These are phyloP conservation scores for Paramyrothecium sp. DNA, from an alignment of 2,329 filamentous ascomycete species.

Conservation along the genomic window DNA sequence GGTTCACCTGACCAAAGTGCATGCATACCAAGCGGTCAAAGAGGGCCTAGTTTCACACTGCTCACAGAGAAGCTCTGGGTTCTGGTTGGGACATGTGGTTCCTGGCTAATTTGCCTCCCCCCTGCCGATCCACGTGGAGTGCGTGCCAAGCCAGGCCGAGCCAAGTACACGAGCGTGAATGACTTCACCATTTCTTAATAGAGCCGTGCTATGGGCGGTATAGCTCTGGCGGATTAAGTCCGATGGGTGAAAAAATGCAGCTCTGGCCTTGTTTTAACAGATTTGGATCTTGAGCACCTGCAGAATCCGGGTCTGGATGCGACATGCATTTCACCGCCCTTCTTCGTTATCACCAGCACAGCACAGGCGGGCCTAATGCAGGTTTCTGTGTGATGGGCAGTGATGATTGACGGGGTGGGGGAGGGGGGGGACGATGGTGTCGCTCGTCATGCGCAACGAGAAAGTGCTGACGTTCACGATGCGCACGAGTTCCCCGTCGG, in stretches of 20 bases:
- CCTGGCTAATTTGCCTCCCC: neutral
- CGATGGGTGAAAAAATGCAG: too few species aligned
- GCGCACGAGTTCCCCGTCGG: neutral
- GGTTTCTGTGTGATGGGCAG: neutral
- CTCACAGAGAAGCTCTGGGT: neutral
- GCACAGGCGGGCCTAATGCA: too few species aligned
- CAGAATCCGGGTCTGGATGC: too few species aligned
- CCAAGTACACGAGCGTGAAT: neutral
- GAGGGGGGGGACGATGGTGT: too few species aligned
- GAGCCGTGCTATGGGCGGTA: too few species aligned
- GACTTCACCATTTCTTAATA: neutral
- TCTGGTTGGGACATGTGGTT: neutral
- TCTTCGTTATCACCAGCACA: too few species aligned
- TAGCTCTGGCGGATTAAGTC: too few species aligned
- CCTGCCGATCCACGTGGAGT: neutral
- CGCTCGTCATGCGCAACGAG: neutral
- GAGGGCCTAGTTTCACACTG: neutral
- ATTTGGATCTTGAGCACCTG: too few species aligned
- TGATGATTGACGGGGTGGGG: neutral
- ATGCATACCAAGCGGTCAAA: neutral
- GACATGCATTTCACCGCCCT: too few species aligned
- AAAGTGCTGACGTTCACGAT: neutral
- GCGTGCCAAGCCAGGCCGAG: neutral
- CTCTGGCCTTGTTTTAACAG: too few species aligned
- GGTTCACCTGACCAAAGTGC: neutral